phyloP scores from a whole-genome alignment of 2,329 filamentous ascomycete species.

The Arachnopeziza araneosa region DNA sequence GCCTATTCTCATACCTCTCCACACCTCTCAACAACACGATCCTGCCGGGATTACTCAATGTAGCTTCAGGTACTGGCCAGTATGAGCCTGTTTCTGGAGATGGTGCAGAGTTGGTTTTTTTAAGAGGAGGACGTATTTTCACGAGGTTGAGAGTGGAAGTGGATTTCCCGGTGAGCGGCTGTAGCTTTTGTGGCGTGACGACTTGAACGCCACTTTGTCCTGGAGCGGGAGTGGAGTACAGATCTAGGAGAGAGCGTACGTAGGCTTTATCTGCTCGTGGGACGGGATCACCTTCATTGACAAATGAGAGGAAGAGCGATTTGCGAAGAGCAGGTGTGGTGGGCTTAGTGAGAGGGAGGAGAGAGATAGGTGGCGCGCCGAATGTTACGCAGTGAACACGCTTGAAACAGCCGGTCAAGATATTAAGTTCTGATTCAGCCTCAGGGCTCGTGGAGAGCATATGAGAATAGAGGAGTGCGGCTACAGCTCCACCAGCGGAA shows the following conservation, averaged over 20 bases:
- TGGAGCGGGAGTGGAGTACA: conserved; percentile 54
- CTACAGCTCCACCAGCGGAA: conserved; percentile 79
- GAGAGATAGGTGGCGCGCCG: conserved; percentile 72
- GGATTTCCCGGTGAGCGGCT: conserved; percentile 18
- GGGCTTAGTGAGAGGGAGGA: conserved; percentile 62
- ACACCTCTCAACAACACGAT: conserved; percentile 60
- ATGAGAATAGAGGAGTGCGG: conserved; percentile 72
- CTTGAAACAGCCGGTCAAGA: conserved; percentile 65
- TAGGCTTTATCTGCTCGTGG: conserved; percentile 72
- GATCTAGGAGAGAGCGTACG: conserved; percentile 63
- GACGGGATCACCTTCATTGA: conserved; percentile 85
- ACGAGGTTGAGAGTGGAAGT: conserved; percentile 17
- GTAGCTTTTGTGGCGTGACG: conserved; percentile 14
- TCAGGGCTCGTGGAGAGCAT: conserved; percentile 58
- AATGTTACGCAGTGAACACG: conserved; percentile 81
- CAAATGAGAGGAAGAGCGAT: conserved; percentile 71
- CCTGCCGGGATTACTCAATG: conserved; percentile 64
- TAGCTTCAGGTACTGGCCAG: conserved; percentile 62
- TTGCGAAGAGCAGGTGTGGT: conserved; percentile 45
- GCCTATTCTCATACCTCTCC: conserved; percentile 34
- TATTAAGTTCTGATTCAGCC: conserved; percentile 62
- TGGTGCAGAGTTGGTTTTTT: conserved; percentile 18
- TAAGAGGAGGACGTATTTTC: conserved; percentile 16
- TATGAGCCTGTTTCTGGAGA: conserved; percentile 33
- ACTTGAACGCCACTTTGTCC: conserved; percentile 10